phyloP scores from a whole-genome alignment of 768 basidiomycete genomes.

The Collybia sordida region DNA sequence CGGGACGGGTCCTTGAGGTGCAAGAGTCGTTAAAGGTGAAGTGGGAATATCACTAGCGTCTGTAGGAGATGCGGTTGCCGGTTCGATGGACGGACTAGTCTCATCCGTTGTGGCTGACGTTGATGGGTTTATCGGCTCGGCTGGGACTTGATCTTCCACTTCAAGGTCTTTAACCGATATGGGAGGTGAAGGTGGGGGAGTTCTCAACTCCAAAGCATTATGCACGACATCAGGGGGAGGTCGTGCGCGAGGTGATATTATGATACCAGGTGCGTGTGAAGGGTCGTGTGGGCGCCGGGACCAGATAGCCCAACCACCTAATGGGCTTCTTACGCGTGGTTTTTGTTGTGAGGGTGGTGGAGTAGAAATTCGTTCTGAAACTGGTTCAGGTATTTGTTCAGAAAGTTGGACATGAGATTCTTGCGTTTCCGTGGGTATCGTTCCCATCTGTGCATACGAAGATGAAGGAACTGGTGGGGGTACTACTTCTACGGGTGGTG shows the following conservation, averaged over 20 bases:
- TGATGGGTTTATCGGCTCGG: not conserved
- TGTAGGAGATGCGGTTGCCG: not conserved
- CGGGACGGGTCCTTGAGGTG: not conserved
- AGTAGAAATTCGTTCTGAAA: not conserved
- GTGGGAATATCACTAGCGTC: constrained; percentile 5
- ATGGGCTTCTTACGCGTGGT: constrained; percentile 1
- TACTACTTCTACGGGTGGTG: not conserved
- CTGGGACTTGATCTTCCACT: not conserved
- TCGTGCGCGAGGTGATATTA: constrained; percentile 62
- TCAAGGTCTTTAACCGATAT: constrained; percentile 14
- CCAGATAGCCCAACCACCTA: constrained; percentile 62
- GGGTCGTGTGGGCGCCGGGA: constrained; percentile 70
- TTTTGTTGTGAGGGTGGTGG: constrained; percentile 1
- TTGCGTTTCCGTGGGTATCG: constrained; percentile 1
- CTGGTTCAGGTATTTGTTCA: not conserved
- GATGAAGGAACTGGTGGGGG: not conserved
- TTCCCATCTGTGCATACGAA: not conserved
- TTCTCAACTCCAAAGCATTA: constrained; percentile 50
- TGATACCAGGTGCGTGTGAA: constrained; percentile 62
- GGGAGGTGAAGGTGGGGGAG: constrained; percentile 46
- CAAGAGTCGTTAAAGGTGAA: constrained; percentile 8
- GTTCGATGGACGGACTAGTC: not conserved
- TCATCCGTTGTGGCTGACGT: constrained; percentile 3
- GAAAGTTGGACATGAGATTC: not conserved
- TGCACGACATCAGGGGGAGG: constrained; percentile 62